phyloP scores from a whole-genome alignment of 2,329 filamentous ascomycete genomes.

The Fusarium setosum region DNA sequence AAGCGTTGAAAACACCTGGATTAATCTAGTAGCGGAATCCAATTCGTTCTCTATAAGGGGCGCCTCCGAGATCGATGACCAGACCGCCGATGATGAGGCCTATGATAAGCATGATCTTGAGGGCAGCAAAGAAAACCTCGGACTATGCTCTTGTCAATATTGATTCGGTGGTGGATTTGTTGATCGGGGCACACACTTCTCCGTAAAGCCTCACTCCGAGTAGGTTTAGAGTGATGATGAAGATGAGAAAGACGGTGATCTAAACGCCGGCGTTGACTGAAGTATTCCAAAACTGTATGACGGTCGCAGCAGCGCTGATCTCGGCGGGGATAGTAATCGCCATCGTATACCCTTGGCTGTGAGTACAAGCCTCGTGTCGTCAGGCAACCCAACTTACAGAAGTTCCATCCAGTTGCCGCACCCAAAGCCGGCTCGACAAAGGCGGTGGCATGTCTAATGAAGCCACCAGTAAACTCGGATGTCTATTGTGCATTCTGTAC shows the following conservation, averaged over 20 bases:
- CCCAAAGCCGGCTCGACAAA: neutral
- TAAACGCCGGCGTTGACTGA: conserved; percentile 35
- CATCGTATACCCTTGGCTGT: conserved; percentile 38
- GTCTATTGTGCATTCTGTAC: too few species aligned
- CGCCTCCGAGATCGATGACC: conserved; percentile 60
- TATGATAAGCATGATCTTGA: conserved; percentile 62
- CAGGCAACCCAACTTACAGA: neutral
- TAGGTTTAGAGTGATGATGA: conserved; percentile 34
- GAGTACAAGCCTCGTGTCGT: neutral
- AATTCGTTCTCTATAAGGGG: conserved; percentile 55
- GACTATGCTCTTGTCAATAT: conserved; percentile 18
- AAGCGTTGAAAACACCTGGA: conserved; percentile 48
- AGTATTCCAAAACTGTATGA: conserved; percentile 38
- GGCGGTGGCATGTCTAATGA: neutral
- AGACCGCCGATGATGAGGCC: conserved; percentile 60
- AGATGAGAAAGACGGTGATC: conserved; percentile 37
- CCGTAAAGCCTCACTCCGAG: conserved; percentile 52
- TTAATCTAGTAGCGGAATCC: conserved; percentile 57
- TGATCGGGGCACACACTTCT: conserved; percentile 42
- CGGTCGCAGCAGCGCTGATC: conserved; percentile 30
- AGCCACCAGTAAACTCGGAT: neutral
- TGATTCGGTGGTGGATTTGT: neutral
- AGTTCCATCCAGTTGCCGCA: neutral
- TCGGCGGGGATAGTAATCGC: conserved; percentile 36
- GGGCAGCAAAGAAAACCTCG: conserved; percentile 60